Evolutionary conservation across 768 basidiomycete species (phyloP).

Genomic region (Mycena polygramma): DNA sequence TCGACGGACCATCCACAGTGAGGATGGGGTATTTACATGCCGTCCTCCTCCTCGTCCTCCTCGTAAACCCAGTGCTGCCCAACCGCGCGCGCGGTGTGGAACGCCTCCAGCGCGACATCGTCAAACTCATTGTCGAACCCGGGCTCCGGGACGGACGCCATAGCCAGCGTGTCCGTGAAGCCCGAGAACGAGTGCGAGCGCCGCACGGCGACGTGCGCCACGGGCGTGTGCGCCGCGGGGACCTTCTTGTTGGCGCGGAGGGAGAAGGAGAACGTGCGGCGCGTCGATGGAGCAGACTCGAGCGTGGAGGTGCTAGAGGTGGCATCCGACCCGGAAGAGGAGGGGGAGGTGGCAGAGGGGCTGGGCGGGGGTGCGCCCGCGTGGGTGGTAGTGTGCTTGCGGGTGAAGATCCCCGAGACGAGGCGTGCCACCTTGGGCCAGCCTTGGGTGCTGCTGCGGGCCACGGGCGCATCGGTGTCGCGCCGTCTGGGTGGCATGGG

Average conservation of each 20-base stretch:
- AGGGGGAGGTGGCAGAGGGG: not conserved
- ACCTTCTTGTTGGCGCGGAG: constrained; percentile 19
- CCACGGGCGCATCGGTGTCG: not conserved
- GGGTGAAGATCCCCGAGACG: constrained; percentile 33
- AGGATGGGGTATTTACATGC: not conserved
- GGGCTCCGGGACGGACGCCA: constrained; percentile 16
- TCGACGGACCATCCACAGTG: no score
- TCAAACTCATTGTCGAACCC: constrained; percentile 1
- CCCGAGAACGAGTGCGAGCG: constrained; percentile 35
- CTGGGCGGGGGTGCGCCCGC: constrained; percentile 8
- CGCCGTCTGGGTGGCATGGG: constrained; percentile 2
- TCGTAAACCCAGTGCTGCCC: constrained; percentile 21
- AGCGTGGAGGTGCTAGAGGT: not conserved
- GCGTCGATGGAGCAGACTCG: constrained; percentile 6
- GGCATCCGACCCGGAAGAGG: not conserved
- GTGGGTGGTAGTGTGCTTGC: not conserved
- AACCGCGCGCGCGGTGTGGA: constrained; percentile 10
- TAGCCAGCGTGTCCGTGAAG: constrained; percentile 29
- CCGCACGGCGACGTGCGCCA: constrained; percentile 20
- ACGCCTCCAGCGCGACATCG: constrained; percentile 24
- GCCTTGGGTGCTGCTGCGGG: constrained; percentile 13
- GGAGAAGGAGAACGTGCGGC: constrained; percentile 27
- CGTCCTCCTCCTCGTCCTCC: constrained; percentile 9
- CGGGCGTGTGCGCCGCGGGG: constrained; percentile 10
- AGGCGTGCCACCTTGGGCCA: constrained; percentile 16